Base-by-base conservation (phyloP, 495 filamentous ascomycete genomes). In the Polyplosphaeria fusca region DNA sequence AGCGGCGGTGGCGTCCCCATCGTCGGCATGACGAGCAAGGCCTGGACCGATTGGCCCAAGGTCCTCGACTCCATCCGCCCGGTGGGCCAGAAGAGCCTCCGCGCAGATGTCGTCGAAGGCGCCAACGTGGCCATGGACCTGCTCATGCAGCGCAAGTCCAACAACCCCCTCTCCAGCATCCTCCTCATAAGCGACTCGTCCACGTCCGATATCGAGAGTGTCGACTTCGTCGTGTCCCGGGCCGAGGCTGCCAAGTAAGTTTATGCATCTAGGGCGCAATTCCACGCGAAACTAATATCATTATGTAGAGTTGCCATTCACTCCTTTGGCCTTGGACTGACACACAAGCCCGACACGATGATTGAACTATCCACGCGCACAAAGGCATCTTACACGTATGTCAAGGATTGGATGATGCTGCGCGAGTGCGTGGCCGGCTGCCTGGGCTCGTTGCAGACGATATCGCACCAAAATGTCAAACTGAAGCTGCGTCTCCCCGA, bases 341-440 rank as follows among this genome's bases (percentile, higher is more conserved):
- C 93, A 0, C 93, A 99, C 73, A 99, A 99, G 71, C 93, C 93
- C 4, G 94, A 97, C 68, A 96, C 91, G 0, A 94, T 99, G 88
- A 96, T 99, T 46, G 93, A 97, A 66, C 74, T 99, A 2, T 96
- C 94, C 4, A 91, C 89, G 25, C 82, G 92, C 47, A 99, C 93
- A 5, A 99, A 97, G 73, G 93, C 91, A 3, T 91, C 89, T 16
- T 99, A 96, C 65, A 91, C 91, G 4, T 99, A 97, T 66, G 91
- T 97, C 65, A 97, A 97, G 71, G 93, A 99, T 69, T 99, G 93
- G 93, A 99, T 97, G 93, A 97, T 96, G 91, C 79, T 99, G 27
- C 85, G 93, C 18, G 93, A 99, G 70, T 99, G 94, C 71, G 80
- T 97, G 42, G 94, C 93, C 16, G 93, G 93, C 22, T 97, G 94